Percentiles rank a stretch among this genome's conserved stretches.
These are phyloP conservation scores for Stagonosporopsis chrysanthemi DNA, from an alignment of 2,329 filamentous ascomycete genomes.

Conservation along the genomic window DNA sequence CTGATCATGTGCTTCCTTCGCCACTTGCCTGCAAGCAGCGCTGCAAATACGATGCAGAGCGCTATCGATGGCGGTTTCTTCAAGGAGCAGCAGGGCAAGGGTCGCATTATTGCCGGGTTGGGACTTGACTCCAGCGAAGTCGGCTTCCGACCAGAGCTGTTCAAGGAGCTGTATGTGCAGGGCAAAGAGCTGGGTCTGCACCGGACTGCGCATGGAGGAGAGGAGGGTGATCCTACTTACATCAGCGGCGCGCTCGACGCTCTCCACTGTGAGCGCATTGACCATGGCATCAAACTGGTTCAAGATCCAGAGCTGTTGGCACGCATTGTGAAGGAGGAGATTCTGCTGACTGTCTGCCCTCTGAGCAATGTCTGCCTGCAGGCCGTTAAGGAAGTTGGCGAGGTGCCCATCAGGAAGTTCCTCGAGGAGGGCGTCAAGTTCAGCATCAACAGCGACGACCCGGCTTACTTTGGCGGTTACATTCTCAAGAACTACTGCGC, in stretches of 20 bases:
- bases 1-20: conserved; percentile 77
- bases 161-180: conserved; percentile 66
- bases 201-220: conserved; percentile 77
- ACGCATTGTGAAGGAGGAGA: conserved; percentile 64
- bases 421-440: conserved; percentile 71
- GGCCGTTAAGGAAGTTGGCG: conserved; percentile 54
- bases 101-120: conserved; percentile 64
- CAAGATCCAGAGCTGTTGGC: conserved; percentile 67
- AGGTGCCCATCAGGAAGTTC: conserved; percentile 68
- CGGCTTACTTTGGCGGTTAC: conserved; percentile 71
- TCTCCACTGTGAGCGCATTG: conserved; percentile 71
- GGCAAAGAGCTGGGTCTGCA: conserved; percentile 62
- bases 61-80: conserved; percentile 54
- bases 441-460: conserved; percentile 68
- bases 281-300: conserved; percentile 74
- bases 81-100: conserved; percentile 54
- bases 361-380: conserved; percentile 74
- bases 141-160: conserved; percentile 59
- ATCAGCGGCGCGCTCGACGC: conserved; percentile 69
- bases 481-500: conserved; percentile 78
- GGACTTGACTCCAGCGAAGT: conserved; percentile 71
- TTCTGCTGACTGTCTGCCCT: conserved; percentile 75
- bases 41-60: conserved; percentile 50
- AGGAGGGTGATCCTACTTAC: conserved; percentile 74
- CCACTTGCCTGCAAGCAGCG: conserved; percentile 68